Evolutionary conservation across 1,284 basidiomycete genomes (phyloP), one percentile per base, ranked within the genome.

Genomic region (Puccinia triticina): DNA sequence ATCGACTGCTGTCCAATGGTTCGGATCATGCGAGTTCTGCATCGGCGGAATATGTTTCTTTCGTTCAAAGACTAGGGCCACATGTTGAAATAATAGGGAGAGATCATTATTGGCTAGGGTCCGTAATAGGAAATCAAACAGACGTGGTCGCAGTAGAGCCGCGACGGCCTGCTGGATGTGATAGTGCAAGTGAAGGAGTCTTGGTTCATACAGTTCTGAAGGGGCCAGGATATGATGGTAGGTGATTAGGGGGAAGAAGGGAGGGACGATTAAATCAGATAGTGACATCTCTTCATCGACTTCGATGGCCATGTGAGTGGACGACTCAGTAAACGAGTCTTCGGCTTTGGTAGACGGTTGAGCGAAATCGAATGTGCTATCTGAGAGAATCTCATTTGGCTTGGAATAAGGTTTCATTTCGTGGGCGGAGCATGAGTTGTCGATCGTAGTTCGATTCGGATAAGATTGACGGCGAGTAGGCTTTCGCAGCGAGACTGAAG

Each of bases 171-270:
- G 57, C 26, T 61, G 43, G 53, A 77, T 43, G 26, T 77, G 61
- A 59, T 77, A 26, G 61, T 77, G 75, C 23, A 77, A 64, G 40
- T 77, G 57, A 46, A 77, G 75, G 46, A 77, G 75, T 43, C 32
- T 64, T 46, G 75, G 55, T 23, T 48, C 55, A n/a, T 59, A 48
- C 29, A 64, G 59, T 43, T 55, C 21, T 29, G 75, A 64, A 59
- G 75, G 61, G 43, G 59, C 57, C 23, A 77, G 48, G 55, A 77
- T 59, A 11, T 43, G 55, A 10, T 64, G 29, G 29, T 46, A 76
- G 59, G 46, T 29, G 26, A 76, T 29, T 40, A 3, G 37, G 1
- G 74, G 74, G 40, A 76, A 76, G 1, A 23, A 23, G 16, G 74
- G 55, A 1, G 23, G 55, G 26, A 46, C 40, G 43, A n/a, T 23